These are phyloP conservation scores for Plasmodium fragile DNA, from an alignment of 169 alveolate species.

Conservation along the genomic window DNA sequence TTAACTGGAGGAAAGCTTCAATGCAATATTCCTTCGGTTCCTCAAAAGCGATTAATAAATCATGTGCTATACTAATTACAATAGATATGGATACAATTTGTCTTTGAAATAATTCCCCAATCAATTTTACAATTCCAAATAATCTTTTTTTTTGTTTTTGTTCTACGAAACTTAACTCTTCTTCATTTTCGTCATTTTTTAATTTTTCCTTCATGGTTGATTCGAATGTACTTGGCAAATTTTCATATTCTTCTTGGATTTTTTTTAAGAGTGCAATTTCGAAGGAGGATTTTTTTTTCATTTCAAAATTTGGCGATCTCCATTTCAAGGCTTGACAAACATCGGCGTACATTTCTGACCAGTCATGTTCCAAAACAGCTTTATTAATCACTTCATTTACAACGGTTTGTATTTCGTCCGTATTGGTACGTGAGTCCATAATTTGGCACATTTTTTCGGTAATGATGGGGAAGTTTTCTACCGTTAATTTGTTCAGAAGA, in stretches of 20 bases:
- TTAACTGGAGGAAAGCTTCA: slow-evolving; percentile 91
- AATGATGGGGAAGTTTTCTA: slow-evolving; percentile 91
- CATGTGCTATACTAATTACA: slow-evolving; percentile 91
- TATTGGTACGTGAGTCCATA: slow-evolving; percentile 83
- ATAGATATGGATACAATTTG: slow-evolving; percentile 90
- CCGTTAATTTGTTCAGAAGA: slow-evolving; percentile 90
- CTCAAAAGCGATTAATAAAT: slow-evolving; percentile 88
- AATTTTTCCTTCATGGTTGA: slow-evolving; percentile 78
- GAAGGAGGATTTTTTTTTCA: slow-evolving; percentile 84
- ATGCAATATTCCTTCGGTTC: slow-evolving; percentile 93
- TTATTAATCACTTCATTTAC: slow-evolving; percentile 87
- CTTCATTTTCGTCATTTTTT: slow-evolving; percentile 80
- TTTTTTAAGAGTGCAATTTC: slow-evolving; percentile 83
- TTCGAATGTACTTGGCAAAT: slow-evolving; percentile 79
- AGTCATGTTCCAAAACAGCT: slow-evolving; percentile 93
- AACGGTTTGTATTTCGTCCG: slow-evolving; percentile 85
- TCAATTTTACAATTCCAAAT: slow-evolving; percentile 91
- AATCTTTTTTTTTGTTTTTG: slow-evolving; percentile 88
- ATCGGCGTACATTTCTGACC: slow-evolving; percentile 95
- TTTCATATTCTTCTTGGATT: slow-evolving; percentile 84
- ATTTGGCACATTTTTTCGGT: slow-evolving; percentile 91
- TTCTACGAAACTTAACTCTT: slow-evolving; percentile 75
- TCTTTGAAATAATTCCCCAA: slow-evolving; percentile 92
- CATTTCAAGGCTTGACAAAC: slow-evolving; percentile 89
- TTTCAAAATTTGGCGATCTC: slow-evolving; percentile 87